Evolutionary conservation across 345 rosid genomes (phyloP), one percentile per base, ranked within the genome.

Genomic region (Cardamine chenopodiifolia): DNA sequence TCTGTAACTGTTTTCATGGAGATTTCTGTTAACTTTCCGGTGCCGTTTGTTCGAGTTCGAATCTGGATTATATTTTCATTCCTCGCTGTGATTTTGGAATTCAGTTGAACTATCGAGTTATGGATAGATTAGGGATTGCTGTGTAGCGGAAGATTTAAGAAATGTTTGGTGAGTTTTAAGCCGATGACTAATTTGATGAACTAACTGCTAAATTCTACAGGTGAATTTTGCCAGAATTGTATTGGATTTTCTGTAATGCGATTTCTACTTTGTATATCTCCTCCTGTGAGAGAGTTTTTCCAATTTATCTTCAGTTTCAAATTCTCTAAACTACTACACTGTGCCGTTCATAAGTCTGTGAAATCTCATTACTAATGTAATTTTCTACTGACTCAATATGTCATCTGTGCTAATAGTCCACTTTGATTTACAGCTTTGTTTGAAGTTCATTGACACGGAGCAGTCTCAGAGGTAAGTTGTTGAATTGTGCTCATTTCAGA

Each of bases 391-490:
- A n/a, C n/a, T n/a, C n/a, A n/a, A n/a, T n/a, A n/a, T n/a, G n/a
- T n/a, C n/a, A 23, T 60, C 15, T 47, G 29, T 70, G n/a, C 44
- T 71, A 18, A 78, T 49, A 47, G 12, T 49, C 17, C 10, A 25
- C 5, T 48, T 71, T 77, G 57, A 18, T 22, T n/a, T 77, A 69
- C 91, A 94, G 97, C 88, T 91, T 52, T 75, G 87, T 48, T 80
- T 91, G 74, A 89, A 89, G 76, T 94, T 91, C 72, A 83, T 93
- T 53, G 96, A 93, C 39, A 91, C 96, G 2, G 97, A 93, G 85
- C 93, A 89, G 75, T 94, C 91, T 83, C 97, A 94, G 69, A 91
- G 97, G 98, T 77, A 70, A 74, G 78, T 35, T 52, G 28, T 62
- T 68, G 71, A 54, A 69, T 56, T 61, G 20, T 32, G 32, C 67